phyloP scores from a whole-genome alignment of 2,329 filamentous ascomycete species.

The Aspergillus chevalieri region DNA sequence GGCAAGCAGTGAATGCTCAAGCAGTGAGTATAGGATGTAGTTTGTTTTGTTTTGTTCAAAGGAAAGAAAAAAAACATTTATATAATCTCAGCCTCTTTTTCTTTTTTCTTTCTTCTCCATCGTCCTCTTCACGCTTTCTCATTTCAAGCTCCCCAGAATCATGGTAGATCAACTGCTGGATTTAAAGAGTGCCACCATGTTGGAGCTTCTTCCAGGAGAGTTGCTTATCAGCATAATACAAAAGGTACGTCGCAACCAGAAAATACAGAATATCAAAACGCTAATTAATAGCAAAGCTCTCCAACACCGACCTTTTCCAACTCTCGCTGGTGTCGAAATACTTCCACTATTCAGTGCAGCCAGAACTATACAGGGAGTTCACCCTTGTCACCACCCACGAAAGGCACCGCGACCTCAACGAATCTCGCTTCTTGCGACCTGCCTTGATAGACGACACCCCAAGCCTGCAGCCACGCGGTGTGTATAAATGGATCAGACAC shows the following conservation, averaged over 20 bases:
- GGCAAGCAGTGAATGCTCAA: neutral
- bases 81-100: neutral
- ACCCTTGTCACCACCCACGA: neutral
- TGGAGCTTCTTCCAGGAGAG: neutral
- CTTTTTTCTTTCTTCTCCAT: neutral
- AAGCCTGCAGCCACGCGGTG: neutral
- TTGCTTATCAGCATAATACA: neutral
- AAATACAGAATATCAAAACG: too few relatives aligned
- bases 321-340: neutral
- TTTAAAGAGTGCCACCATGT: neutral
- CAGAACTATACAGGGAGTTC: neutral
- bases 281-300: neutral
- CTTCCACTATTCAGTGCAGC: neutral
- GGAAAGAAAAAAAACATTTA: neutral
- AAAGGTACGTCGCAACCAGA: neutral
- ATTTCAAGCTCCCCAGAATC: neutral
- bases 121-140: neutral
- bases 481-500: neutral
- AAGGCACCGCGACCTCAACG: neutral
- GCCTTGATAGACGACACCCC: neutral
- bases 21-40: neutral
- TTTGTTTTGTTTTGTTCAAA: neutral
- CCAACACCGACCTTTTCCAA: neutral
- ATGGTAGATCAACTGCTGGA: neutral
- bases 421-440: neutral